Evolutionary conservation across 345 rosid species (phyloP), one percentile per base, ranked within the genome.

Genomic region (Gossypium mustelinum): DNA sequence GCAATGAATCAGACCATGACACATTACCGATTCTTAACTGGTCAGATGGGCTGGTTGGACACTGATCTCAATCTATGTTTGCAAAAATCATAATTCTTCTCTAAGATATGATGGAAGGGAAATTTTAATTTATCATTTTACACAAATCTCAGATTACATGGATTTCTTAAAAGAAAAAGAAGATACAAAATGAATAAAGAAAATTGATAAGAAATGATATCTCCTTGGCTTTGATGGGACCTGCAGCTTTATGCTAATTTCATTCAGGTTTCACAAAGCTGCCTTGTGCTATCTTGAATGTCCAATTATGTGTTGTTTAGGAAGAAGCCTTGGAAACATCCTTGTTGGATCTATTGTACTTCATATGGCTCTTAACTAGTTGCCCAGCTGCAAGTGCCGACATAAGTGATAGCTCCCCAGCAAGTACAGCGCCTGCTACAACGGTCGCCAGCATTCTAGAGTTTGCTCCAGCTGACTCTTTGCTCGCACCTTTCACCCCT

Each of bases 351-450:
- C 94, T 77, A 73, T 89, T 87, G 80, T 87, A 89, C 76, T 86
- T 89, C 94, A 34, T 34, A 34, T 34, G 41, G 41, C 41, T 34
- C 41, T 34, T 34, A 34, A 34, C 41, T 34, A 34, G 41, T 34
- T 34, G 41, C 41, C 41, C 41, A 34, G 41, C 41, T 34, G 41
- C 41, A 5, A 34, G 41, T n/a, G 94, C 94, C 13, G 92, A 82
- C 94, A 89, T 86, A 52, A 89, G 88, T 20, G 94, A 89, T 14
- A 89, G 82, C 78, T 89, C 92, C 10, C 86, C 94, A 2, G 94
- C 90, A 7, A 89, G 87, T 54, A 89, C 92, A 3, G 88, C 84
- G 48, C 94, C 92, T 7, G 94, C 89, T 57, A 89, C 87, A 29
- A 87, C 45, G 22, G 78, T 63, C 24, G 94, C 94, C 13, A 89